phyloP scores from a whole-genome alignment of 768 basidiomycete species.

The Pulveroboletus frians region DNA sequence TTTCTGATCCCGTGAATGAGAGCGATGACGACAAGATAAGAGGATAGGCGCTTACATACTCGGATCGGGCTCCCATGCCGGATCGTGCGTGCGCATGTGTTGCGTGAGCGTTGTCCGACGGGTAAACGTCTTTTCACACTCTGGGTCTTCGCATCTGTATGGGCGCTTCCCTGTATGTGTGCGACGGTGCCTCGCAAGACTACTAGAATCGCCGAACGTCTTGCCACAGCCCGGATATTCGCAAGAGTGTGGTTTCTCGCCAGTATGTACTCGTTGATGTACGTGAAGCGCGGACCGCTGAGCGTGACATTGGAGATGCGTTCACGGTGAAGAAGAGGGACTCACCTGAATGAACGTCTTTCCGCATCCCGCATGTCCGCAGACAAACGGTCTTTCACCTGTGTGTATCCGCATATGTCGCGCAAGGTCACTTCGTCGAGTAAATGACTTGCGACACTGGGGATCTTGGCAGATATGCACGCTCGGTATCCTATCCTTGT shows the following conservation, averaged over 20 bases:
- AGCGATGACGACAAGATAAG: neutral
- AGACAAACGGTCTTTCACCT: conserved; percentile 81
- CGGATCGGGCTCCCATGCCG: conserved; percentile 79
- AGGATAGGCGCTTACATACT: conserved; percentile 52
- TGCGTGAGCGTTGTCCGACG: conserved; percentile 78
- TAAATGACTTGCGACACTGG: conserved; percentile 76
- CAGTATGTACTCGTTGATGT: conserved; percentile 85
- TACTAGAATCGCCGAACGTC: conserved; percentile 88
- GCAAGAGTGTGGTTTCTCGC: conserved; percentile 89
- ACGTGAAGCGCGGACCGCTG: conserved; percentile 89
- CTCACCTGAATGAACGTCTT: conserved; percentile 90
- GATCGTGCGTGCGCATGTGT: conserved; percentile 86
- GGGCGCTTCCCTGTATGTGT: conserved; percentile 85
- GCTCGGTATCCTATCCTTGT: conserved; percentile 44
- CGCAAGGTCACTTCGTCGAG: conserved; percentile 75
- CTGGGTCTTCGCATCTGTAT: conserved; percentile 79
- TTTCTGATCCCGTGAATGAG: conserved; percentile 42
- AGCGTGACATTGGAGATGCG: conserved; percentile 12
- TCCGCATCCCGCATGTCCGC: conserved; percentile 65
- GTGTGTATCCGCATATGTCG: conserved; percentile 90
- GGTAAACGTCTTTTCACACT: conserved; percentile 85
- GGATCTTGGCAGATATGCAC: conserved; percentile 65
- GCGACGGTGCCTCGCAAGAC: conserved; percentile 84
- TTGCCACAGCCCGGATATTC: conserved; percentile 85
- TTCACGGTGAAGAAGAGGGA: conserved; percentile 2